phyloP scores from a whole-genome alignment of 345 rosid species.

The Balakata baccata region DNA sequence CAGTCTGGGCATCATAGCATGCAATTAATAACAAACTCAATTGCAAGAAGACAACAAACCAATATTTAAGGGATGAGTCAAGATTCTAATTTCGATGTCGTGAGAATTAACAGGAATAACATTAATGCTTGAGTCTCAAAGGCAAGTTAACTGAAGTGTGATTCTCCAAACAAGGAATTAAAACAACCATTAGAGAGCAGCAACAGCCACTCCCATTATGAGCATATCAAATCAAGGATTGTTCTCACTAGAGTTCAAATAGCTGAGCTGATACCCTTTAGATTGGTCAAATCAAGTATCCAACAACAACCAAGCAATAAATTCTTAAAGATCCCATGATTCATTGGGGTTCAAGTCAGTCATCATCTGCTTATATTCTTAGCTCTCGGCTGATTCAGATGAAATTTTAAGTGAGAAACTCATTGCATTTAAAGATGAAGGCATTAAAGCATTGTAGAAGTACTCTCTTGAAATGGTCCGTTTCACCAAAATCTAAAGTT shows the following conservation, averaged over 20 bases:
- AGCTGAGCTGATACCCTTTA: not conserved
- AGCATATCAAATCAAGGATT: constrained; percentile 2
- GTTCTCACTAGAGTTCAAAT: constrained; percentile 7
- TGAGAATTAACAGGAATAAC: not conserved
- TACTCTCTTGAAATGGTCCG: constrained; percentile 5
- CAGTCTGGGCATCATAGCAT: not conserved
- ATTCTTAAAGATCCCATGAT: not conserved
- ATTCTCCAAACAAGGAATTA: not conserved
- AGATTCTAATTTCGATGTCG: not conserved
- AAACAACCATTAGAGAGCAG: constrained; percentile 5
- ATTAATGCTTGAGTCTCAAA: not conserved
- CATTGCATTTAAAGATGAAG: constrained; percentile 11
- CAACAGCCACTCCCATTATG: not conserved
- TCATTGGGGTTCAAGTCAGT: constrained; percentile 2
- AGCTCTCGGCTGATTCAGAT: not conserved
- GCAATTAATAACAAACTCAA: not conserved
- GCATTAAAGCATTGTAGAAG: constrained; percentile 11
- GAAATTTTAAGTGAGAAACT: not conserved
- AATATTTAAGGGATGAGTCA: not conserved
- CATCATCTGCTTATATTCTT: not conserved
- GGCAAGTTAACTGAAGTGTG: not conserved
- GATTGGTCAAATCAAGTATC: constrained; percentile 13
- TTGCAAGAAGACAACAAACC: not conserved
- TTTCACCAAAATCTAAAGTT: constrained; percentile 1
- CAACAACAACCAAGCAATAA: not conserved